Evolutionary conservation across 345 rosid species (phyloP).

Genomic region (Ricinus communis): DNA sequence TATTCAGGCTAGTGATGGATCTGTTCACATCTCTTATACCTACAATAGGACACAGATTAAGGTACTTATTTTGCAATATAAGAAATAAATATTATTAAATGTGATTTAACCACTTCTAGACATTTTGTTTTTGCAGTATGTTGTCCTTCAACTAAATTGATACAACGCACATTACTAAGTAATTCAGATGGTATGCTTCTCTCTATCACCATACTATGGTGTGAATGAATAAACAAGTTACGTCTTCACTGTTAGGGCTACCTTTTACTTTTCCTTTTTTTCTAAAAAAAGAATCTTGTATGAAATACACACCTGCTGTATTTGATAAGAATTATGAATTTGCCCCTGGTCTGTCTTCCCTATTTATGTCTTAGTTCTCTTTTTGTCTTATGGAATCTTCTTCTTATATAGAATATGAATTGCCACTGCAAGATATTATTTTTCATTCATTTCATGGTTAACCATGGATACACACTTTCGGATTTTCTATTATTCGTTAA

Average conservation of each 20-base stretch:
- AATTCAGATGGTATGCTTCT: constrained; percentile 25
- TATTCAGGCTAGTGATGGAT: constrained; percentile 73
- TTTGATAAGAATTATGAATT: background rate
- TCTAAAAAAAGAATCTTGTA: too few relatives aligned
- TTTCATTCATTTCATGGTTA: background rate
- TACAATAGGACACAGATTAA: constrained; percentile 85
- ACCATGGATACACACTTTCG: background rate
- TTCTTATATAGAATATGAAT: background rate
- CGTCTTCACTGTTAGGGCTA: background rate
- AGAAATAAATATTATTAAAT: background rate
- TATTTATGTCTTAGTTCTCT: background rate
- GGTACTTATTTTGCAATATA: constrained; percentile 36
- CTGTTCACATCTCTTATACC: constrained; percentile 81
- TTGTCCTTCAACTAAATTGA: constrained; percentile 48
- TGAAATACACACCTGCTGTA: too few relatives aligned
- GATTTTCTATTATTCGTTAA: background rate
- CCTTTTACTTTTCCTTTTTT: background rate
- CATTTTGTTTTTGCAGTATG: constrained; percentile 44
- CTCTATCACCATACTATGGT: background rate
- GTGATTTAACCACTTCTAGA: too few relatives aligned
- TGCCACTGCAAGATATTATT: background rate
- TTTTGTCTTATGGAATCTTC: background rate
- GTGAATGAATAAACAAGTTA: background rate
- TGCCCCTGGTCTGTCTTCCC: background rate
- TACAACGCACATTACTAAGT: background rate